Percentiles rank a stretch among this genome's conserved stretches.
Conservation (phyloP, 345 rosid genomes). For the Mangifera indica region DNA sequence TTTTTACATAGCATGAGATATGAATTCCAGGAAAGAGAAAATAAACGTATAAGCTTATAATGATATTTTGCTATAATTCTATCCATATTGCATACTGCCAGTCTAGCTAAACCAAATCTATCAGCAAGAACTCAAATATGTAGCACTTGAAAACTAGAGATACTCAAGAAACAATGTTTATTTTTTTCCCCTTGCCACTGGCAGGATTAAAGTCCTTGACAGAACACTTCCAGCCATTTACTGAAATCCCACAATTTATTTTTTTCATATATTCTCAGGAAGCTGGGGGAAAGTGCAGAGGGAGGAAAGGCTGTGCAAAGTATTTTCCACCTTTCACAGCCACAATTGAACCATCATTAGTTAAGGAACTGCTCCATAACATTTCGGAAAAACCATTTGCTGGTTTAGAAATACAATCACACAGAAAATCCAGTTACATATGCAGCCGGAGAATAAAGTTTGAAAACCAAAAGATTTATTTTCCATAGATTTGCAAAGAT, state of each 20-base stretch:
- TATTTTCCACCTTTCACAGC: not conserved
- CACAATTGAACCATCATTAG: not conserved
- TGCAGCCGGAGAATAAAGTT: too few species aligned
- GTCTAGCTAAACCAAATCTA: not conserved
- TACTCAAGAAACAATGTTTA: not conserved
- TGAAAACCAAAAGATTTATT: too few species aligned
- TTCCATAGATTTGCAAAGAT: not conserved
- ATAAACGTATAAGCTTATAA: not conserved
- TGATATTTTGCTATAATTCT: not conserved
- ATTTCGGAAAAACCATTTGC: not conserved
- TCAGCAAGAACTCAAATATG: not conserved
- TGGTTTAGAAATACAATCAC: not conserved
- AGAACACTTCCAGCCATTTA: not conserved
- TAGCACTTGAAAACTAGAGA: not conserved
- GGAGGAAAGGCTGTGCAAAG: not conserved
- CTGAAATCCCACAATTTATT: not conserved
- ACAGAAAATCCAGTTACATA: too few species aligned
- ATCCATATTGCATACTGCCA: not conserved
- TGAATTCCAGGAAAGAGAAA: not conserved
- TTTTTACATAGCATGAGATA: not conserved
- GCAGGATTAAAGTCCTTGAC: constrained; percentile 8
- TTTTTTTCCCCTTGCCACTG: not conserved
- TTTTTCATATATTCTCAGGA: not conserved
- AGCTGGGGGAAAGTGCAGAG: not conserved
- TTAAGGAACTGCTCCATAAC: not conserved